Percentiles rank a stretch among this genome's conserved stretches.
phyloP scores from a whole-genome alignment of 1,284 basidiomycete species.

The Crocinoboletus sp. region DNA sequence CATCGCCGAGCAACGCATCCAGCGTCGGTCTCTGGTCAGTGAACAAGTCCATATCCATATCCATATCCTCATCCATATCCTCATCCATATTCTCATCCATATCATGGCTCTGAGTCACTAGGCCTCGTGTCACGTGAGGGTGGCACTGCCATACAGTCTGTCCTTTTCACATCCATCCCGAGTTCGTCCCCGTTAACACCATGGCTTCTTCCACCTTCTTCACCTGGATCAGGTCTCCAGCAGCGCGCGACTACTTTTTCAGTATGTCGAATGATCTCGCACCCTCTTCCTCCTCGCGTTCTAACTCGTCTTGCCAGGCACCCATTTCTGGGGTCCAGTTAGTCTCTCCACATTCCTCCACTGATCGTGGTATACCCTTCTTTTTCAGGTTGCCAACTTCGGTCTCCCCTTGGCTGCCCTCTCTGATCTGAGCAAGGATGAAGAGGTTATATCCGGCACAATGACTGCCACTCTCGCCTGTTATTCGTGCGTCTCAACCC shows the following conservation, averaged over 20 bases:
- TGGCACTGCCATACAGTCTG: background rate
- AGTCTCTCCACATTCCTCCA: constrained; percentile 33
- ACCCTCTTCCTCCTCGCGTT: background rate
- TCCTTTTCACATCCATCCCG: background rate
- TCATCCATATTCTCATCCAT: no score
- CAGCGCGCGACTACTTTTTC: constrained; percentile 90
- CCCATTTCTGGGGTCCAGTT: constrained; percentile 95
- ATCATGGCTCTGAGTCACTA: no score
- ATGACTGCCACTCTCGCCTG: constrained; percentile 89
- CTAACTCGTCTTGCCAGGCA: constrained; percentile 50
- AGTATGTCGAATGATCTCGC: constrained; percentile 50
- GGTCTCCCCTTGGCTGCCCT: constrained; percentile 92
- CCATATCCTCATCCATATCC: no score
- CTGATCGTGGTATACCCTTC: constrained; percentile 16
- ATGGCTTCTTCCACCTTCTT: constrained; percentile 84
- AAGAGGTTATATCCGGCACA: constrained; percentile 91
- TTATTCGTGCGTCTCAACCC: constrained; percentile 77
- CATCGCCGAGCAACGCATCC: background rate
- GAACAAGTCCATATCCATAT: no score
- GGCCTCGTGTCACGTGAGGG: constrained; percentile 17
- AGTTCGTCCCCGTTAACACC: constrained; percentile 8
- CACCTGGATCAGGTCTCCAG: constrained; percentile 85
- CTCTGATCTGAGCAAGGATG: constrained; percentile 86
- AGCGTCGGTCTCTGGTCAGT: background rate
- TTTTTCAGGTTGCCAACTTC: constrained; percentile 87